phyloP scores from a whole-genome alignment of 2,329 filamentous ascomycete species.

The Xylariomycetidae sp. region DNA sequence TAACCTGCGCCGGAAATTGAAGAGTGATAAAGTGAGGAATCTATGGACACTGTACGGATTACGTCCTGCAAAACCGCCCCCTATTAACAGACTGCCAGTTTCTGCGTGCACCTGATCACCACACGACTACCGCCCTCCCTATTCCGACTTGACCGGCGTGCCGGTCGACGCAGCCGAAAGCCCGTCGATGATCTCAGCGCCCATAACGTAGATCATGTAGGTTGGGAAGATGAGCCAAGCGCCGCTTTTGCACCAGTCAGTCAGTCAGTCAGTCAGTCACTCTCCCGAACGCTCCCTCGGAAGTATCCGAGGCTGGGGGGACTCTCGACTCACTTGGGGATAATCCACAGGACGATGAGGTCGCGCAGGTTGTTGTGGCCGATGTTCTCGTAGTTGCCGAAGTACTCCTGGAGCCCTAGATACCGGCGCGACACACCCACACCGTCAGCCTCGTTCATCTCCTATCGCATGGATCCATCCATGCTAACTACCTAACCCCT shows the following conservation, averaged over 20 bases:
- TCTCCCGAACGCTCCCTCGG: neutral
- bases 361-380: slow-evolving; percentile 44
- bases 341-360: slow-evolving; percentile 49
- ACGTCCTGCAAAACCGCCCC: too few relatives aligned
- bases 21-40: too few relatives aligned
- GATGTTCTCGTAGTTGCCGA: slow-evolving; percentile 49
- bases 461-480: too few relatives aligned
- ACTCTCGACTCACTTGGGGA: slow-evolving; percentile 27
- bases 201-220: slow-evolving; percentile 45
- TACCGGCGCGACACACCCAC: too few relatives aligned
- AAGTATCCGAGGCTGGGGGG: too few relatives aligned
- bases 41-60: too few relatives aligned
- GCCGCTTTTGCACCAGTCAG: slow-evolving; percentile 33
- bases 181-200: slow-evolving; percentile 42
- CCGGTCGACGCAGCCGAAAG: slow-evolving; percentile 32
- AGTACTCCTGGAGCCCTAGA: slow-evolving; percentile 51
- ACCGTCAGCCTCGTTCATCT: too few relatives aligned
- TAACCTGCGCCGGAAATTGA: too few relatives aligned
- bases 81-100: too few relatives aligned
- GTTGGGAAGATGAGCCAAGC: slow-evolving; percentile 48
- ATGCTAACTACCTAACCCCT: too few relatives aligned
- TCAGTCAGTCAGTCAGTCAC: slow-evolving; percentile 1
- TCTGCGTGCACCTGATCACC: too few relatives aligned
- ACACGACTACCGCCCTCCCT: too few relatives aligned
- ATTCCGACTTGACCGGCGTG: slow-evolving; percentile 34